Evolutionary conservation across 768 basidiomycete genomes (phyloP).

Genomic region (Rhizopogon vesiculosus): DNA sequence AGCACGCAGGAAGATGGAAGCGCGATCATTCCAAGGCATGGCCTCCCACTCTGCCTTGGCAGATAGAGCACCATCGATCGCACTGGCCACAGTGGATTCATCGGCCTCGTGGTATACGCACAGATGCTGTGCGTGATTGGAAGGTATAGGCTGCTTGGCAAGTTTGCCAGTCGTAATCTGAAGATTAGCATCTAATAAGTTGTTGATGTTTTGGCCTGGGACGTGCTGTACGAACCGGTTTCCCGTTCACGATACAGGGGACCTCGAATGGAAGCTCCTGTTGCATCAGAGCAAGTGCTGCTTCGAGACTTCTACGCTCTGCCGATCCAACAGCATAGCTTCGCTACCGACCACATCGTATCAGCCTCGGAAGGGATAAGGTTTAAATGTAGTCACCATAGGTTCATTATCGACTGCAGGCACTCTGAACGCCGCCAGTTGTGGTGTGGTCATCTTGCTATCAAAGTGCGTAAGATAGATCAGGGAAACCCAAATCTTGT

Average conservation of each 20-base stretch:
- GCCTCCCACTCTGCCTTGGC: conserved; percentile 90
- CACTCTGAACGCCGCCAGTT: conserved; percentile 82
- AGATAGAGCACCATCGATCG: conserved; percentile 83
- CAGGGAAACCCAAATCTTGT: no score
- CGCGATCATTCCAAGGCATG: conserved; percentile 94
- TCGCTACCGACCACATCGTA: conserved; percentile 38
- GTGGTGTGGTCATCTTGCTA: conserved; percentile 59
- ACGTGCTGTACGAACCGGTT: conserved; percentile 49
- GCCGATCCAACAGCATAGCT: conserved; percentile 73
- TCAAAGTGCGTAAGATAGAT: conserved; percentile 1
- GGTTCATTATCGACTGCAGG: conserved; percentile 91
- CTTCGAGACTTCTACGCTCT: conserved; percentile 71
- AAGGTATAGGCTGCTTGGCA: conserved; percentile 79
- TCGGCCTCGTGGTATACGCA: conserved; percentile 90
- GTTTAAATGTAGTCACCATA: conserved; percentile 51
- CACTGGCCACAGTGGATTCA: conserved; percentile 61
- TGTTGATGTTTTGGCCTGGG: not conserved
- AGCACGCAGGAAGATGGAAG: conserved; percentile 97
- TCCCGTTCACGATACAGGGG: conserved; percentile 89
- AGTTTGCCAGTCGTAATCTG: conserved; percentile 80
- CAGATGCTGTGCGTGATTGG: conserved; percentile 77
- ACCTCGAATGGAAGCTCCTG: conserved; percentile 85
- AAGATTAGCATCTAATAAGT: conserved; percentile 2
- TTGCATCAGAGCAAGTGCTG: conserved; percentile 76
- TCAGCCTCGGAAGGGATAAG: not conserved